phyloP scores from a whole-genome alignment of 805 yeast genomes.

The Starmerella asiatica region DNA sequence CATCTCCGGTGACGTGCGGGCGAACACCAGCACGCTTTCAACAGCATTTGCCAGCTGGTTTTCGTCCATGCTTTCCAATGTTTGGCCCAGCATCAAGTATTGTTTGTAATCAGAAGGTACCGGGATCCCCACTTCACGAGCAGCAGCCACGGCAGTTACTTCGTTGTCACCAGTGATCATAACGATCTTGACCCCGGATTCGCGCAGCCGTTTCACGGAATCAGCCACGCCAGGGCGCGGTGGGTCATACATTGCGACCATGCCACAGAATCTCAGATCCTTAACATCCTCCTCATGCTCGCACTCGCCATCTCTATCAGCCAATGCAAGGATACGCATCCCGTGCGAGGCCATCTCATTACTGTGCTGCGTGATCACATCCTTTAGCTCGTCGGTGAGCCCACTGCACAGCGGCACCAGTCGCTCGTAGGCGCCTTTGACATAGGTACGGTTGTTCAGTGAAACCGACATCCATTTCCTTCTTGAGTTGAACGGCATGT shows the following conservation, averaged over 20 bases:
- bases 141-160: slow-evolving; percentile 39
- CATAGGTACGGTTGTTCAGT: slow-evolving; percentile 47
- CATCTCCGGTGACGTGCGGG: slow-evolving; percentile 37
- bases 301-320: slow-evolving; percentile 31
- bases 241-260: slow-evolving; percentile 95
- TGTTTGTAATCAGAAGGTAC: slow-evolving; percentile 49
- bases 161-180: slow-evolving; percentile 80
- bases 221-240: slow-evolving; percentile 77
- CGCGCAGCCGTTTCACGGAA: slow-evolving; percentile 61
- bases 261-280: slow-evolving; percentile 65
- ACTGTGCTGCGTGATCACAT: slow-evolving; percentile 44
- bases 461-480: slow-evolving; percentile 87
- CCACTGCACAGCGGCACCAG: slow-evolving; percentile 50
- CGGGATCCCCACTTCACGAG: slow-evolving; percentile 43
- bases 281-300: slow-evolving; percentile 76
- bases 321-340: slow-evolving; percentile 72
- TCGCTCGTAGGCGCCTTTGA: slow-evolving; percentile 84
- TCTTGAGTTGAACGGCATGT: slow-evolving; percentile 70
- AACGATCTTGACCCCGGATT: slow-evolving; percentile 93
- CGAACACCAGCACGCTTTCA: slow-evolving; percentile 52
- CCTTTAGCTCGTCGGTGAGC: slow-evolving; percentile 38
- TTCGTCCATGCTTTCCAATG: slow-evolving; percentile 59
- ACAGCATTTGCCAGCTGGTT: slow-evolving; percentile 63
- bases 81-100: slow-evolving; percentile 75
- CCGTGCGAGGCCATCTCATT: slow-evolving; percentile 65